These are phyloP conservation scores for Backusella luteola DNA, from an alignment of 192 early-diverging fungal species.

Conservation along the genomic window DNA sequence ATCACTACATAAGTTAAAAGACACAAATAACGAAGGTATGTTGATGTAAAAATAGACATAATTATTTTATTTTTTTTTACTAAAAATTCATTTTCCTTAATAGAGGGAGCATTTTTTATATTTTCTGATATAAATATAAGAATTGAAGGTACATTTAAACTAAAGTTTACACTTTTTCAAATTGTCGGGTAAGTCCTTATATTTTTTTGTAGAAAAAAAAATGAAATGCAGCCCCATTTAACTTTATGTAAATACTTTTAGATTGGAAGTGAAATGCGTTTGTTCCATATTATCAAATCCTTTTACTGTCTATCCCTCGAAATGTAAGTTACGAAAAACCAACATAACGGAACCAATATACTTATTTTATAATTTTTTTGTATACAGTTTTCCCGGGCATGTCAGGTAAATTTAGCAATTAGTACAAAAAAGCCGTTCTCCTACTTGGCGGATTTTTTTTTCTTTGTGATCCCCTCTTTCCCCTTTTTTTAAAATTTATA, in stretches of 20 bases:
- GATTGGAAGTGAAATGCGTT: neutral
- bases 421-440: neutral
- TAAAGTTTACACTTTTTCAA: slow-evolving; percentile 89
- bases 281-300: slow-evolving; percentile 4
- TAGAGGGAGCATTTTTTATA: slow-evolving; percentile 90
- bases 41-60: neutral
- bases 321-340: neutral
- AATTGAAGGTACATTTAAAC: slow-evolving; percentile 81
- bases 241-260: neutral
- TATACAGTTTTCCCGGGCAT: slow-evolving; percentile 9
- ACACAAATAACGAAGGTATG: slow-evolving; percentile 65
- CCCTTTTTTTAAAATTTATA: neutral
- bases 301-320: slow-evolving; percentile 7
- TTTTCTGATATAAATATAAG: slow-evolving; percentile 92
- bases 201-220: neutral
- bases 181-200: slow-evolving; percentile 61
- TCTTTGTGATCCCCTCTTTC: neutral
- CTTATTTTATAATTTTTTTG: neutral
- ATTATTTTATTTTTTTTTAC: neutral
- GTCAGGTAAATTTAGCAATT: slow-evolving; percentile 13
- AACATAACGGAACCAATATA: neutral
- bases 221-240: neutral
- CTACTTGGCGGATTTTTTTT: neutral
- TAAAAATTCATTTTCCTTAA: neutral
- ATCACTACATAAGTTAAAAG: slow-evolving; percentile 84